These are phyloP conservation scores for Fusarium robinianum DNA, from an alignment of 2,329 filamentous ascomycete genomes.

Conservation along the genomic window DNA sequence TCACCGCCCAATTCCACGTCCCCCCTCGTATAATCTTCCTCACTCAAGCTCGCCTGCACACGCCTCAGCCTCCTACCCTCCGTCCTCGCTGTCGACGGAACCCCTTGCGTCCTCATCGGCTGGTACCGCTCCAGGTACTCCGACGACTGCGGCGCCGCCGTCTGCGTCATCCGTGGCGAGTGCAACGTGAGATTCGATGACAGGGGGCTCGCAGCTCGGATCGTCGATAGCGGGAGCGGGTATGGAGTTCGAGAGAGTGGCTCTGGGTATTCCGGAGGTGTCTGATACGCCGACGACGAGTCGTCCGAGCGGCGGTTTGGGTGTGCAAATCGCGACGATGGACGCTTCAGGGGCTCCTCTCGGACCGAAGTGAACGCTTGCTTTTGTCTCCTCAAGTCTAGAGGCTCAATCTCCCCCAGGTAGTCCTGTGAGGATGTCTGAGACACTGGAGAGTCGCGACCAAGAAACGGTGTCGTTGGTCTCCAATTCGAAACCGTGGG, in stretches of 20 bases:
- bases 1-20: background rate
- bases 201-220: slow-evolving; percentile 20
- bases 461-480: slow-evolving; percentile 6
- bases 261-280: slow-evolving; percentile 38
- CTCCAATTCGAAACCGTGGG: background rate
- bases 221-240: slow-evolving; percentile 22
- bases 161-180: slow-evolving; percentile 11
- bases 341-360: slow-evolving; percentile 47
- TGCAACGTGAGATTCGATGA: slow-evolving; percentile 24
- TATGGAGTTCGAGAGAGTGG: slow-evolving; percentile 19
- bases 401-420: slow-evolving; percentile 1
- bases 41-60: slow-evolving; percentile 13
- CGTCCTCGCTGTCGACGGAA: slow-evolving; percentile 1
- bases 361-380: slow-evolving; percentile 36
- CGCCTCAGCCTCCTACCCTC: slow-evolving; percentile 18
- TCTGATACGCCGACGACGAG: slow-evolving; percentile 37
- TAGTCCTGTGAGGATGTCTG: slow-evolving; percentile 2
- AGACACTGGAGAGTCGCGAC: background rate
- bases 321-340: slow-evolving; percentile 42
- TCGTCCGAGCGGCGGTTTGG: slow-evolving; percentile 26
- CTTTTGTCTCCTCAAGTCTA: slow-evolving; percentile 19
- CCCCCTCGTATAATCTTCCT: slow-evolving; percentile 9
- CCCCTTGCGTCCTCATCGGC: slow-evolving; percentile 18
- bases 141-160: slow-evolving; percentile 35
- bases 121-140: slow-evolving; percentile 44